Evolutionary conservation across 192 early-diverging fungal species (phyloP).

Genomic region (Entomortierella beljakovae): DNA sequence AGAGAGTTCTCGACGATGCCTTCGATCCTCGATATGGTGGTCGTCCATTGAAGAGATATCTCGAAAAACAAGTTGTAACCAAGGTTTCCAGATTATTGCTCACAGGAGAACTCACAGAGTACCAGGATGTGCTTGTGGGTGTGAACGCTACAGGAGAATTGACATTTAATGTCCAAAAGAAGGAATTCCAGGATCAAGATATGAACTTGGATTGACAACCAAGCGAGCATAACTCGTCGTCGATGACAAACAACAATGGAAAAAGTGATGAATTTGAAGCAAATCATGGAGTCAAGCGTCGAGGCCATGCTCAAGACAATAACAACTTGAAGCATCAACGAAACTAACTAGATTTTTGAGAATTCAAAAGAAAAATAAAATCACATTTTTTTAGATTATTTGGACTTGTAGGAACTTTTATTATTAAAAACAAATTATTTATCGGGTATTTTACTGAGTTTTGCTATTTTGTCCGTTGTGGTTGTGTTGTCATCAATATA

Average conservation of each 20-base stretch:
- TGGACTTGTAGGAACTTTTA: too few species aligned
- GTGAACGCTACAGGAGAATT: slow-evolving; percentile 33
- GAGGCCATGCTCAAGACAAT: neutral
- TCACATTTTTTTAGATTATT: too few species aligned
- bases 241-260: neutral
- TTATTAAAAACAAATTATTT: too few species aligned
- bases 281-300: slow-evolving; percentile 13
- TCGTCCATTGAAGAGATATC: slow-evolving; percentile 88
- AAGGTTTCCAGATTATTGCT: slow-evolving; percentile 79
- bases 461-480: too few species aligned
- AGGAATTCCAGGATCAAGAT: neutral
- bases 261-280: neutral
- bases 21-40: slow-evolving; percentile 98
- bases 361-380: too few species aligned
- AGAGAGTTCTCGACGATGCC: slow-evolving; percentile 77
- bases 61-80: slow-evolving; percentile 90
- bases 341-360: neutral
- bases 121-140: slow-evolving; percentile 63
- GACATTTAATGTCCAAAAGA: slow-evolving; percentile 42
- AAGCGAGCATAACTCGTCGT: neutral
- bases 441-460: too few species aligned
- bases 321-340: neutral
- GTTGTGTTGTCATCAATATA: too few species aligned
- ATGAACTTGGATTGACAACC: slow-evolving; percentile 47
- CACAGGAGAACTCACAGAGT: slow-evolving; percentile 69